Percentiles rank a stretch among this genome's conserved stretches.
phyloP scores from a whole-genome alignment of 768 basidiomycete species.

The Boletus huronensis region DNA sequence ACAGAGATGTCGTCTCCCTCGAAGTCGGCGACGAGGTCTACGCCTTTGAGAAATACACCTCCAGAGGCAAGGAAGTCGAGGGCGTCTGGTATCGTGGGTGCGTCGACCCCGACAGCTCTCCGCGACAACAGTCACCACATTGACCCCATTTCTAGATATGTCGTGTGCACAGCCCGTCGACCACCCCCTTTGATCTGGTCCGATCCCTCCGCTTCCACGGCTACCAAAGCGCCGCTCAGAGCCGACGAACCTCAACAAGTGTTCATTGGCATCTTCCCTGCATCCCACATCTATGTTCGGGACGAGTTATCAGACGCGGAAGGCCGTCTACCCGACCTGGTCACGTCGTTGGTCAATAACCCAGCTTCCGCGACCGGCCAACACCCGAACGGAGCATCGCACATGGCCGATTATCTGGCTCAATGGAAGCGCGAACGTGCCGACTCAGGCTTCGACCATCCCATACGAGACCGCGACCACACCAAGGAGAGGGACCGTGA shows the following conservation, averaged over 20 bases:
- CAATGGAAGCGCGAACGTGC: constrained; percentile 40
- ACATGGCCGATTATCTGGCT: constrained; percentile 44
- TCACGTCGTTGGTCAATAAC: constrained; percentile 47
- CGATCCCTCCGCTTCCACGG: constrained; percentile 44
- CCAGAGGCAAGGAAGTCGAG: constrained; percentile 67
- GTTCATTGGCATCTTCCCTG: constrained; percentile 92
- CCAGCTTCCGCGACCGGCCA: constrained; percentile 30
- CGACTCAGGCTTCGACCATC: constrained; percentile 26
- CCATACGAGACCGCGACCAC: constrained; percentile 30
- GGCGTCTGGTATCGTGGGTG: constrained; percentile 94
- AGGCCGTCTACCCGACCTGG: constrained; percentile 76
- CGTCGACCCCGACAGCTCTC: constrained; percentile 31
- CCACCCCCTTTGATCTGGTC: constrained; percentile 66
- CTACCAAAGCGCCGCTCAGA: constrained; percentile 47
- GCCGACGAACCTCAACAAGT: constrained; percentile 82
- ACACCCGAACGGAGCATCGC: constrained; percentile 33
- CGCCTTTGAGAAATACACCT: constrained; percentile 89
- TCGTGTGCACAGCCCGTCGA: constrained; percentile 76
- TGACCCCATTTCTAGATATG: constrained; percentile 54
- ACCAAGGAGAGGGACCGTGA: constrained; percentile 52
- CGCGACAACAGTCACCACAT: neutral
- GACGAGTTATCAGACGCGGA: constrained; percentile 87
- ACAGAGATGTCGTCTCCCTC: constrained; percentile 77
- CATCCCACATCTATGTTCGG: constrained; percentile 81
- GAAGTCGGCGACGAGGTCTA: constrained; percentile 97